These are phyloP conservation scores for Mercurialis annua DNA, from an alignment of 345 rosid genomes.

Conservation along the genomic window DNA sequence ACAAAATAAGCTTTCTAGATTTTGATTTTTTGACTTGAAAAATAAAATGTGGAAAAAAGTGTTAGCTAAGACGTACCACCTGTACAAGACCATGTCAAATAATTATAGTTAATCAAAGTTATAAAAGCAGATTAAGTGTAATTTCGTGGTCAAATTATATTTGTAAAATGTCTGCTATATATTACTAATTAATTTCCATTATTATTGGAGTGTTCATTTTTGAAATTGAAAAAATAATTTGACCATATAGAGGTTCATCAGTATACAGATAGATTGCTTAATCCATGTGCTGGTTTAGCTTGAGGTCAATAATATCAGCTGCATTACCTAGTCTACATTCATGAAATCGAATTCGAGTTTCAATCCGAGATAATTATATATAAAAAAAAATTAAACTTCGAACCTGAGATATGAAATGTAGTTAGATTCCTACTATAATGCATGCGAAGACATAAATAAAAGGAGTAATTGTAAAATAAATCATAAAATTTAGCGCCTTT, in stretches of 20 bases:
- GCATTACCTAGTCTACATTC: no score
- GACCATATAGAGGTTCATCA: background rate
- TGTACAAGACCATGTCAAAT: background rate
- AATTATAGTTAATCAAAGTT: background rate
- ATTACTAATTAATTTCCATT: background rate
- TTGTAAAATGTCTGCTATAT: background rate
- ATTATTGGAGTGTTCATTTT: background rate
- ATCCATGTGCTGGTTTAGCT: background rate
- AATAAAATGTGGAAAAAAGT: background rate
- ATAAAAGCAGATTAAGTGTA: background rate
- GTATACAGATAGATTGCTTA: no score
- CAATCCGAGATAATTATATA: no score
- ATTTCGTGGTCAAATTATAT: no score
- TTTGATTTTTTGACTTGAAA: background rate
- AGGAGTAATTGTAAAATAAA: no score
- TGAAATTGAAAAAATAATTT: background rate
- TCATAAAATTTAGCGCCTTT: no score
- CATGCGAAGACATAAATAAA: background rate
- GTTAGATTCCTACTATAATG: background rate
- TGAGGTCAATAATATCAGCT: slow-evolving; percentile 14
- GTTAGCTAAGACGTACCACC: background rate
- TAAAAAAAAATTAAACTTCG: background rate
- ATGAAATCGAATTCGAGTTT: no score
- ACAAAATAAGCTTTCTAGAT: background rate
- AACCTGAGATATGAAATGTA: background rate